Conservation (phyloP, 225 moss, liverwort and hornwort species). For the Asterella californica region DNA sequence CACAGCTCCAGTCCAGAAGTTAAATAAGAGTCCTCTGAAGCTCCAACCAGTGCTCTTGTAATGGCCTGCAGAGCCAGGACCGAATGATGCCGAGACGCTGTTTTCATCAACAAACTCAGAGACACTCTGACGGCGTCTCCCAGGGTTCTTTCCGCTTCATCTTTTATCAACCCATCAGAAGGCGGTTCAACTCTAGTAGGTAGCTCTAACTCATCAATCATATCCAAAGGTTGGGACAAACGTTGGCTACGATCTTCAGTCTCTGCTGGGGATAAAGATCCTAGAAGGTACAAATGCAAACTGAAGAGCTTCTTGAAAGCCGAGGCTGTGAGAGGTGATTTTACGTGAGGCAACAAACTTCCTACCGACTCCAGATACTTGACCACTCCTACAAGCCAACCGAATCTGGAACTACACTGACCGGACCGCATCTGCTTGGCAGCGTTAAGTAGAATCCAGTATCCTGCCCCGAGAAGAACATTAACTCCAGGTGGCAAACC, state of each 20-base stretch:
- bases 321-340: constrained; percentile 52
- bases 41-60: constrained; percentile 75
- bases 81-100: constrained; percentile 73
- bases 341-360: constrained; percentile 60
- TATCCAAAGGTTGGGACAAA: constrained; percentile 19
- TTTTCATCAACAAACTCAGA: constrained; percentile 61
- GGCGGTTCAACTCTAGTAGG: not conserved
- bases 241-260: not conserved
- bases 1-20: constrained; percentile 51
- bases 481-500: constrained; percentile 41
- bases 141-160: constrained; percentile 17
- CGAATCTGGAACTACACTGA: constrained; percentile 34
- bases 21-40: constrained; percentile 46
- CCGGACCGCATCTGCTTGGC: constrained; percentile 44
- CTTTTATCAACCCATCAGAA: not conserved
- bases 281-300: constrained; percentile 68
- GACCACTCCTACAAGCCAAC: constrained; percentile 75
- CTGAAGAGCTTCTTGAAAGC: constrained; percentile 73
- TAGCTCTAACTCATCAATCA: constrained; percentile 19
- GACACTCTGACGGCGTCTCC: constrained; percentile 49
- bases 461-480: constrained; percentile 64
- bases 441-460: constrained; percentile 64
- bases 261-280: constrained; percentile 41
- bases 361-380: constrained; percentile 76
- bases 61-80: constrained; percentile 82